A percentile compares a stretch with the other conserved stretches of the same genome.
Conservation (phyloP, 2,329 filamentous ascomycete genomes). For the Xylariaceae sp. region DNA sequence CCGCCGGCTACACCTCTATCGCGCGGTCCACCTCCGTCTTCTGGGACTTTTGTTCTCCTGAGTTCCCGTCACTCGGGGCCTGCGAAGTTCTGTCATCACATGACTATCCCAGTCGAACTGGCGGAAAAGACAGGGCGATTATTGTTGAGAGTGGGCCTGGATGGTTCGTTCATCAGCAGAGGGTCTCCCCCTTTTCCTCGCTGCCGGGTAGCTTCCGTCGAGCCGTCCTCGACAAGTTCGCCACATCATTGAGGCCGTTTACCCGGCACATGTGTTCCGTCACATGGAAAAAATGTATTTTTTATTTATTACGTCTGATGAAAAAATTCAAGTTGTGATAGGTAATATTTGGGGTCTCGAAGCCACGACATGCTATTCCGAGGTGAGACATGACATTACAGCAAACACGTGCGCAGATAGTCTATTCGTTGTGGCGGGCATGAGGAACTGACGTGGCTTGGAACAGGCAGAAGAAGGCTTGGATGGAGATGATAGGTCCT, state of each 20-base stretch:
- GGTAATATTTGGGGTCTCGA: background rate
- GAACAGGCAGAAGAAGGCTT: background rate
- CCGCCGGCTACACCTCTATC: too few species aligned
- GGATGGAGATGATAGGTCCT: background rate
- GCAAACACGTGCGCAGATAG: background rate
- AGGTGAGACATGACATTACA: background rate
- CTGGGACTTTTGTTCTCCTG: too few species aligned
- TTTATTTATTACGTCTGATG: too few species aligned
- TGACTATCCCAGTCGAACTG: too few species aligned
- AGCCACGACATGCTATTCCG: background rate
- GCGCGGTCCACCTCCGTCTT: too few species aligned
- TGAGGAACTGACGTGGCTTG: background rate
- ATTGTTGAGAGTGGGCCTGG: too few species aligned
- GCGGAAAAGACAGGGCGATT: too few species aligned
- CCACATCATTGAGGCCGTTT: background rate
- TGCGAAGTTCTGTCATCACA: too few species aligned
- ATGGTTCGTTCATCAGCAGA: background rate
- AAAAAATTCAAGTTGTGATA: background rate
- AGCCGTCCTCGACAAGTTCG: background rate
- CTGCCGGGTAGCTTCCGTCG: background rate
- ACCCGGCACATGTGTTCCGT: too few species aligned
- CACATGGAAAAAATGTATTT: too few species aligned
- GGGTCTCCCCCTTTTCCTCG: background rate
- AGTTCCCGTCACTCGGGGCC: too few species aligned
- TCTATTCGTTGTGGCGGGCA: background rate